Evolutionary conservation across 441 rosid genomes (phyloP).

Genomic region (Populus hybrid): DNA sequence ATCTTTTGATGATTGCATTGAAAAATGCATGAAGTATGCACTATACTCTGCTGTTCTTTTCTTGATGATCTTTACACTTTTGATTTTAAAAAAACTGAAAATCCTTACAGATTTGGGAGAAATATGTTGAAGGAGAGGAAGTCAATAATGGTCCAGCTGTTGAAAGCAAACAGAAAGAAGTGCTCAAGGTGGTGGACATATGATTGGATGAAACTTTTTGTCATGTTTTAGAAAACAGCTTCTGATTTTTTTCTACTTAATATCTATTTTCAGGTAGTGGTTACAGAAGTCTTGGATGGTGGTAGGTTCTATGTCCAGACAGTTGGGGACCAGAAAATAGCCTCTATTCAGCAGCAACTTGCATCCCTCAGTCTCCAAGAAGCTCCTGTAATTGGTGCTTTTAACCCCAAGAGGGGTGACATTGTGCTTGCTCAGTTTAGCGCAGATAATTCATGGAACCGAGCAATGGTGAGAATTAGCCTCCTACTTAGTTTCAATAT

Average conservation of each 20-base stretch:
- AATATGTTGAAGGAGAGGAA: conserved; percentile 96
- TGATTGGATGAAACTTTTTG: not conserved
- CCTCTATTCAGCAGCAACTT: conserved; percentile 80
- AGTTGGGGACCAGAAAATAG: conserved; percentile 74
- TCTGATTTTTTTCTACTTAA: not conserved
- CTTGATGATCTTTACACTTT: not conserved
- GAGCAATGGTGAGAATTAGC: too few relatives aligned
- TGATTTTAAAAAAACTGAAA: not conserved
- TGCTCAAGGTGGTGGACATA: conserved; percentile 53
- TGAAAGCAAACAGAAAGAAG: conserved; percentile 88
- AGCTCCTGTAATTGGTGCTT: conserved; percentile 83
- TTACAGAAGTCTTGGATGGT: conserved; percentile 87
- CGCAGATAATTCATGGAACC: conserved; percentile 93
- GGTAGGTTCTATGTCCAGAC: conserved; percentile 88
- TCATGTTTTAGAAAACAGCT: not conserved
- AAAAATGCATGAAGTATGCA: not conserved
- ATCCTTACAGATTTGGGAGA: conserved; percentile 82
- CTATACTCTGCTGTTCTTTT: not conserved
- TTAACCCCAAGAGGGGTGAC: conserved; percentile 92
- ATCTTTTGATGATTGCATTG: conserved; percentile 9
- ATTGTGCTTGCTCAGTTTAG: conserved; percentile 89
- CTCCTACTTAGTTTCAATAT: too few relatives aligned
- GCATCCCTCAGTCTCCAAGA: conserved; percentile 73
- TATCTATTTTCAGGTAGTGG: conserved; percentile 55
- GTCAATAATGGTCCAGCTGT: conserved; percentile 58